phyloP scores from a whole-genome alignment of 176 grass and related monocot genomes.

The Pontederia crassipes region DNA sequence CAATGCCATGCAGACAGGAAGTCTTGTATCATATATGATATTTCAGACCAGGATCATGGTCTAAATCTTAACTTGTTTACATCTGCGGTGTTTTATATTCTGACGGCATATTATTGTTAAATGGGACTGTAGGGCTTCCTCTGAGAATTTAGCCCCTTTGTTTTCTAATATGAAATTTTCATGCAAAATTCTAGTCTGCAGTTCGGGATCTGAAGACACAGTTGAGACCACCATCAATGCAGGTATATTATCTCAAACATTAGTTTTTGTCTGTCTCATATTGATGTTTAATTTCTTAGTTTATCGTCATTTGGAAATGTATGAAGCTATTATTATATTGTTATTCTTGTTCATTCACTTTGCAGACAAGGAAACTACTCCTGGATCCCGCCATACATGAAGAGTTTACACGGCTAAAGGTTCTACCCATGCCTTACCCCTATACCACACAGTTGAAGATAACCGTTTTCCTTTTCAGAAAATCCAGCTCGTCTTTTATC shows the following conservation, averaged over 20 bases:
- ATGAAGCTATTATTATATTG: neutral
- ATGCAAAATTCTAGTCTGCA: constrained; percentile 57
- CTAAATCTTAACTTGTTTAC: too few species aligned
- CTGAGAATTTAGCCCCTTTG: constrained; percentile 1
- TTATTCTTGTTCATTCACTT: constrained; percentile 13
- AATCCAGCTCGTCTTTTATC: neutral
- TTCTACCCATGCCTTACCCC: constrained; percentile 7
- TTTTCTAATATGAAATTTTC: constrained; percentile 4
- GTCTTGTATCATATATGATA: too few species aligned
- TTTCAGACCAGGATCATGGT: too few species aligned
- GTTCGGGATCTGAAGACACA: constrained; percentile 95
- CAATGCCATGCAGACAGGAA: too few species aligned
- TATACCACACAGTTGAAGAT: neutral
- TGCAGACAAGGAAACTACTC: constrained; percentile 84
- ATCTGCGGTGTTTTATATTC: too few species aligned
- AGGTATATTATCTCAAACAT: constrained; percentile 33
- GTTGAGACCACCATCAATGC: constrained; percentile 94
- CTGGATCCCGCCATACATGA: constrained; percentile 99
- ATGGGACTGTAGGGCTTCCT: constrained; percentile 4
- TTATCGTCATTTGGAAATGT: neutral
- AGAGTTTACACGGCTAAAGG: constrained; percentile 94
- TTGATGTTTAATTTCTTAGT: neutral
- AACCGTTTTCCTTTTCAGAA: neutral
- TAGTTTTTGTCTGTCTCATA: neutral
- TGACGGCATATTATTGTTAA: too few species aligned